Evolutionary conservation across 164 flowering plant genomes (phyloP).

Genomic region (Vitis riparia): DNA sequence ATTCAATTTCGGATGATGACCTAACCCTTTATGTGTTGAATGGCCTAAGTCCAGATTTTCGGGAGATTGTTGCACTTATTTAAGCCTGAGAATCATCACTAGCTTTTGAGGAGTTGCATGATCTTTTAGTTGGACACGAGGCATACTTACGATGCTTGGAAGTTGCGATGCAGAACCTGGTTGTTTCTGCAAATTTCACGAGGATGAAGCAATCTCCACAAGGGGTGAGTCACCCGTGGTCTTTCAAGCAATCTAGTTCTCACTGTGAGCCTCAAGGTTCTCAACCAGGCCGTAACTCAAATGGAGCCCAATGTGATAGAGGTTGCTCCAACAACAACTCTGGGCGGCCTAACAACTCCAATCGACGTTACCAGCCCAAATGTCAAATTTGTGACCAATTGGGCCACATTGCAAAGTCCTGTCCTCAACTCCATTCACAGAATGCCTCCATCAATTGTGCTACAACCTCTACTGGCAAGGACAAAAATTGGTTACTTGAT

Average conservation of each 20-base stretch:
- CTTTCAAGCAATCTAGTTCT: background rate
- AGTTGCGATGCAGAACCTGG: background rate
- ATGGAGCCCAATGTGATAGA: background rate
- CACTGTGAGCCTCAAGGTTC: background rate
- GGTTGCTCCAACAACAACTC: background rate
- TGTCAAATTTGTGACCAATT: background rate
- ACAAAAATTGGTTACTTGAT: constrained; percentile 7
- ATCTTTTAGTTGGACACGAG: background rate
- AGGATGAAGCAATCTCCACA: background rate
- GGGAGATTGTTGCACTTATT: background rate
- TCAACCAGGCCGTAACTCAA: background rate
- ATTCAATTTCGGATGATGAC: background rate
- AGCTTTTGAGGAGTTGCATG: background rate
- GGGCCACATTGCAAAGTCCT: background rate
- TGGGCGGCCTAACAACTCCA: background rate
- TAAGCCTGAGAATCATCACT: background rate
- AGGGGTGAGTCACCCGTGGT: background rate
- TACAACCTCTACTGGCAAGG: background rate
- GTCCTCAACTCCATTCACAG: background rate
- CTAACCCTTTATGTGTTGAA: constrained; percentile 2
- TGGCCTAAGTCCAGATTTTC: background rate
- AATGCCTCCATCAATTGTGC: background rate
- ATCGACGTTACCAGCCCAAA: background rate
- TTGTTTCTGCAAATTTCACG: background rate
- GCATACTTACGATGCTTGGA: background rate